Base-by-base conservation (phyloP, 2,329 filamentous ascomycete genomes). In the Clarireedia hainanense region DNA sequence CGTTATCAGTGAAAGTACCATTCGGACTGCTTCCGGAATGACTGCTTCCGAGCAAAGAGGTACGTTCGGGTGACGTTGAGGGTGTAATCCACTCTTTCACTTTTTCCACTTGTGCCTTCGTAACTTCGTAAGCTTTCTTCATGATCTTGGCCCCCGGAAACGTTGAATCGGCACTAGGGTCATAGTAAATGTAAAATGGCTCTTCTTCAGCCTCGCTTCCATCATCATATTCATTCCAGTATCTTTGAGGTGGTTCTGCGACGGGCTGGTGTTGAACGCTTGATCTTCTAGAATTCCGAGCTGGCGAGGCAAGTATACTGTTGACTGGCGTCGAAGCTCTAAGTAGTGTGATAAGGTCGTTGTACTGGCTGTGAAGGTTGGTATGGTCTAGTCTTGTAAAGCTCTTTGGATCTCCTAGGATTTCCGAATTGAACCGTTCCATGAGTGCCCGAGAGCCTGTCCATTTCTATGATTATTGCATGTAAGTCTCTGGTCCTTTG, bases 211-310 rank as follows among this genome's bases (percentile, higher is more conserved):
- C 69, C 54, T 91, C 87, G 67, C 89, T 90, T 7, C 87, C 88
- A 67, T 91, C 74, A 62, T 95, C 89, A 69, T 92, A 94, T 69
- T 95, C 89, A 69, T 89, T 92, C 89, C 89, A 95, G 67, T 92
- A 94, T 54, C 24, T 42, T 20, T 49, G 57, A 23, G 23, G 27
- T 42, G 45, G 27, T 4, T 47, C 42, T 30, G 37, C 30, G 3
- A 34, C 47, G 48, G n/a, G 52, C 27, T 17, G 54, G 50, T 56
- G 53, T 48, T 6, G 43, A 17, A 27, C 40, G 52, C 62, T 64
- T 34, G 60, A 55, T 56, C 60, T 60, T 14, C 60, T 60, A 17
- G 64, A 65, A 6, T 37, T 45, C 20, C 55, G 56, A 27, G 24
- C 49, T 14, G 62, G 62, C 27, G 61, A 56, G 55, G 61, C 23